These are phyloP conservation scores for Nectriaceae sp. DNA, from an alignment of 2,329 filamentous ascomycete genomes.

Conservation along the genomic window DNA sequence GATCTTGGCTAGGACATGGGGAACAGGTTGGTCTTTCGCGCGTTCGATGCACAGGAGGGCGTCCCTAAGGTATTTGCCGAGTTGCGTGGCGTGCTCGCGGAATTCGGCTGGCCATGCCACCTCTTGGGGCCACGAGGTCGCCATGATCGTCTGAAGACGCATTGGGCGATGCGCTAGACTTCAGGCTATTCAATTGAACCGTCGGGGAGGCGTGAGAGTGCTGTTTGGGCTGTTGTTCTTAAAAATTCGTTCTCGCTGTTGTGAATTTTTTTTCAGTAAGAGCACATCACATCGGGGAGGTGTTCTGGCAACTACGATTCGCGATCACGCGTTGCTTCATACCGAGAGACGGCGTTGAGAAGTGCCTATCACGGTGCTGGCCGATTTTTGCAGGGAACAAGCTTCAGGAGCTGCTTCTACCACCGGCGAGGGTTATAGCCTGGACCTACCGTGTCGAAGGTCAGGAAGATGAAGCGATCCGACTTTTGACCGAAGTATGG, in stretches of 20 bases:
- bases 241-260: constrained; percentile 6
- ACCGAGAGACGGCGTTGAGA: too few relatives aligned
- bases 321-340: too few relatives aligned
- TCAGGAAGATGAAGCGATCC: too few relatives aligned
- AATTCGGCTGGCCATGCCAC: constrained; percentile 1
- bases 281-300: too few relatives aligned
- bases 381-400: too few relatives aligned
- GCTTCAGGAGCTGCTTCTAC: too few relatives aligned
- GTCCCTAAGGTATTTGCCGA: constrained; percentile 1
- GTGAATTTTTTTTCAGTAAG: background rate
- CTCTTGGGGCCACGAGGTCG: constrained; percentile 4
- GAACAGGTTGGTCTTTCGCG: constrained; percentile 1
- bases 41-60: constrained; percentile 4
- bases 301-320: too few relatives aligned
- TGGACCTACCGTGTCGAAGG: too few relatives aligned
- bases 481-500: too few relatives aligned
- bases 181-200: constrained; percentile 6
- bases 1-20: background rate
- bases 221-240: constrained; percentile 1
- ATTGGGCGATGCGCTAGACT: constrained; percentile 4
- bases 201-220: constrained; percentile 1
- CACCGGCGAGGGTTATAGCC: too few relatives aligned
- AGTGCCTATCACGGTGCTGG: too few relatives aligned
- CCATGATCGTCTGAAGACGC: constrained; percentile 1
- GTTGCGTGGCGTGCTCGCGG: constrained; percentile 1